A percentile compares a stretch with the other conserved stretches of the same genome.
Evolutionary conservation across 352 stramenopile species (phyloP).

Genomic region (Pythium guiyangense): DNA sequence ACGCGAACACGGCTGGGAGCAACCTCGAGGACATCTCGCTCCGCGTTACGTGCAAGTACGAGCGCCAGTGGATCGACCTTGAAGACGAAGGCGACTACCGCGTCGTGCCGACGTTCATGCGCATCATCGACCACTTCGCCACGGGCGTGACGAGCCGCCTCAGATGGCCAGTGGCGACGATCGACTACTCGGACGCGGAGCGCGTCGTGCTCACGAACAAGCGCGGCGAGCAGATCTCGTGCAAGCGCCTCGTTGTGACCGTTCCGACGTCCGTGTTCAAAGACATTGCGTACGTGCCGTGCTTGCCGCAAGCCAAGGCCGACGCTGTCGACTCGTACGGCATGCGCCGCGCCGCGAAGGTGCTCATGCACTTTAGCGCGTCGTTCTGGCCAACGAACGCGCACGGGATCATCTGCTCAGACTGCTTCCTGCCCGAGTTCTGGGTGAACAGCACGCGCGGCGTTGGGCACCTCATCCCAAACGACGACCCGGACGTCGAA

Average conservation of each 20-base stretch:
- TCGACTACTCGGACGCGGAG: slow-evolving; percentile 53
- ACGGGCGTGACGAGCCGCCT: slow-evolving; percentile 44
- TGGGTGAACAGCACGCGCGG: slow-evolving; percentile 75
- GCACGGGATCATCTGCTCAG: slow-evolving; percentile 78
- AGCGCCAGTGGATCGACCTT: slow-evolving; percentile 79
- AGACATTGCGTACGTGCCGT: slow-evolving; percentile 65
- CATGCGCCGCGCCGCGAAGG: slow-evolving; percentile 74
- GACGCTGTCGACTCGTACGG: slow-evolving; percentile 58
- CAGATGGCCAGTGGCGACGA: slow-evolving; percentile 45
- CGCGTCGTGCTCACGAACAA: slow-evolving; percentile 54
- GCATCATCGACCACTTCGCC: slow-evolving; percentile 58
- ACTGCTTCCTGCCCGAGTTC: slow-evolving; percentile 81
- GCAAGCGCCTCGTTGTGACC: slow-evolving; percentile 60
- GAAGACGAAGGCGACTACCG: slow-evolving; percentile 82
- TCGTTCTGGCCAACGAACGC: slow-evolving; percentile 69
- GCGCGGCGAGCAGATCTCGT: slow-evolving; percentile 51
- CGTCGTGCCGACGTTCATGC: slow-evolving; percentile 60
- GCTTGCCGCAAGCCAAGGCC: slow-evolving; percentile 47
- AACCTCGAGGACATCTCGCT: slow-evolving; percentile 71
- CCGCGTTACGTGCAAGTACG: slow-evolving; percentile 72
- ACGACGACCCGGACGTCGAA: slow-evolving; percentile 33
- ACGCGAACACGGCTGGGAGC: slow-evolving; percentile 75
- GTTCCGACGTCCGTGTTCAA: slow-evolving; percentile 74
- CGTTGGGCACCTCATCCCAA: slow-evolving; percentile 50
- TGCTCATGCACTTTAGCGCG: slow-evolving; percentile 64